Conservation (phyloP, 2,329 filamentous ascomycete genomes). For the Colletotrichum liriopes region DNA sequence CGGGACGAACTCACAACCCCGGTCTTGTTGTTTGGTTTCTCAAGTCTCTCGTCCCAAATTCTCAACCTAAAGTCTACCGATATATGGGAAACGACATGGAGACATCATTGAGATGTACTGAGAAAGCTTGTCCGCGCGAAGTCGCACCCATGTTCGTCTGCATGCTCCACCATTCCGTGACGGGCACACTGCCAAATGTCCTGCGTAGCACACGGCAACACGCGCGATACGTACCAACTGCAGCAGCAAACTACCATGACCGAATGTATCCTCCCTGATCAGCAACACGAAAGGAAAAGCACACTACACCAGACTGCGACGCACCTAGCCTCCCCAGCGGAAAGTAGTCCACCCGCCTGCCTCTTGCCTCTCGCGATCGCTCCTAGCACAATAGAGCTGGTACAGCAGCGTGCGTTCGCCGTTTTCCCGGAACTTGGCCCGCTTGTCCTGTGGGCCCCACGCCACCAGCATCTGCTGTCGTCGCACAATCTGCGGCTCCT, state of each 20-base stretch:
- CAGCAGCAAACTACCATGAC: background rate
- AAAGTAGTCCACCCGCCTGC: conserved; percentile 37
- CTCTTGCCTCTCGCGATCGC: conserved; percentile 40
- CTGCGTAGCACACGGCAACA: background rate
- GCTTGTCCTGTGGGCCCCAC: conserved; percentile 55
- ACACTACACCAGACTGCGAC: too few relatives aligned
- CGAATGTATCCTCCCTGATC: background rate
- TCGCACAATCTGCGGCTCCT: conserved; percentile 53
- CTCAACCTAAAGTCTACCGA: background rate
- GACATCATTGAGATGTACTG: background rate
- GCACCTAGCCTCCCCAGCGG: conserved; percentile 34
- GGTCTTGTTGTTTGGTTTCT: too few relatives aligned
- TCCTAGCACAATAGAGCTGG: conserved; percentile 48
- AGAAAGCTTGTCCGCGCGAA: background rate
- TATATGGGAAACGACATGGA: background rate
- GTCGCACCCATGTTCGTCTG: background rate
- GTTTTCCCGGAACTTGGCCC: conserved; percentile 47
- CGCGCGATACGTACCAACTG: background rate
- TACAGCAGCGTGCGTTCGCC: conserved; percentile 51
- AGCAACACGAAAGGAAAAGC: too few relatives aligned
- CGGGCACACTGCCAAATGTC: background rate
- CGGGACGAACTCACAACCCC: background rate
- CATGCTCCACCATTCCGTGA: too few relatives aligned
- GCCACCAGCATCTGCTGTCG: conserved; percentile 58
- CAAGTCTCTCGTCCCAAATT: background rate